These are phyloP conservation scores for Kwoniella sp. DNA, from an alignment of 768 basidiomycete species.

Conservation along the genomic window DNA sequence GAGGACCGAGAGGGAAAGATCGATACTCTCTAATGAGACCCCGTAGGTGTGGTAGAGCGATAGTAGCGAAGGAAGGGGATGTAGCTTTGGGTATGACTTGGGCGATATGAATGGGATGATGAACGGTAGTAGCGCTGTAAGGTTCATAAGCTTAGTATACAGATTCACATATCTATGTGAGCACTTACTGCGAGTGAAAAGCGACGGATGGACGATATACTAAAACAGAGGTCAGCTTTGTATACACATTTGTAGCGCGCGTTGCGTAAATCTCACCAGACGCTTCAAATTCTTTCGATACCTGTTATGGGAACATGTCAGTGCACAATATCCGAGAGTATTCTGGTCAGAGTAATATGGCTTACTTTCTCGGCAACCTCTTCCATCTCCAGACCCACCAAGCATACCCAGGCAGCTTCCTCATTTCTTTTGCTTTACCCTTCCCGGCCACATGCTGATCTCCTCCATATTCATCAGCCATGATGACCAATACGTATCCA, in stretches of 20 bases:
- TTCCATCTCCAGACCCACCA: conserved; percentile 39
- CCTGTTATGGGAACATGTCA: conserved; percentile 1
- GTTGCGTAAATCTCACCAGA: conserved; percentile 25
- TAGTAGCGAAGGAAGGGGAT: conserved; percentile 32
- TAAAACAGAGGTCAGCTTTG: too few relatives aligned
- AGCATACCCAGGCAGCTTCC: conserved; percentile 29
- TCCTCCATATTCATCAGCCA: conserved; percentile 20
- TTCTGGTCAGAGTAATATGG: background rate
- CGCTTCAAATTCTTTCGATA: conserved; percentile 44
- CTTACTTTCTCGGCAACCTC: conserved; percentile 37
- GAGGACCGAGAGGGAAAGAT: conserved; percentile 26
- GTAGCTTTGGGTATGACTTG: conserved; percentile 43
- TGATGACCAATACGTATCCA: conserved; percentile 38
- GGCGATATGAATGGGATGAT: conserved; percentile 45
- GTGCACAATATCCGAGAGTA: background rate
- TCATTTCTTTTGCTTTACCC: conserved; percentile 19
- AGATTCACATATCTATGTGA: too few relatives aligned
- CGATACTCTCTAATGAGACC: conserved; percentile 30
- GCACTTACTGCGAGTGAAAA: conserved; percentile 39
- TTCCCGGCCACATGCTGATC: background rate
- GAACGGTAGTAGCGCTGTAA: conserved; percentile 32
- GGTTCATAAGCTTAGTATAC: too few relatives aligned
- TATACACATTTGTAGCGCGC: background rate
- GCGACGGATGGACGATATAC: conserved; percentile 47
- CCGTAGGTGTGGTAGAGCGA: conserved; percentile 21